These are phyloP conservation scores for Barnettozyma sucrosica DNA, from an alignment of 805 yeast genomes.

Conservation along the genomic window DNA sequence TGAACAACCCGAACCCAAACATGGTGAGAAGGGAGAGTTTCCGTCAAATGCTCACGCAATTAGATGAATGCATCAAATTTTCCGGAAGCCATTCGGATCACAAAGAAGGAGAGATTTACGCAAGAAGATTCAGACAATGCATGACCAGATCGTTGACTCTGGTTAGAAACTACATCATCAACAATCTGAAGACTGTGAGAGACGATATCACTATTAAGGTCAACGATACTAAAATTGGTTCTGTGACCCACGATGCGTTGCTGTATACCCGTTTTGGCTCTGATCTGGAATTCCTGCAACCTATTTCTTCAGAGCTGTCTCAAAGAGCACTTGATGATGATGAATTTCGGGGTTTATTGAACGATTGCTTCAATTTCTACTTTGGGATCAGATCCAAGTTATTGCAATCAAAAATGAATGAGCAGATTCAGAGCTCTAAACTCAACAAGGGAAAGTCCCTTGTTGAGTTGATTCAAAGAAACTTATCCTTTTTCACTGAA, in stretches of 20 bases:
- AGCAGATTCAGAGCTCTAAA: constrained; percentile 30
- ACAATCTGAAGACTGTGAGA: constrained; percentile 31
- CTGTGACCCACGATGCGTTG: constrained; percentile 54
- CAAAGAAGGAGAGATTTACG: constrained; percentile 64
- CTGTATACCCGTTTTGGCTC: constrained; percentile 58
- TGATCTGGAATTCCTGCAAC: constrained; percentile 34
- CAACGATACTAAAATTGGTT: constrained; percentile 22
- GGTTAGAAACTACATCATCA: constrained; percentile 57
- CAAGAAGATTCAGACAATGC: constrained; percentile 73
- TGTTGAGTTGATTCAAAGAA: constrained; percentile 57
- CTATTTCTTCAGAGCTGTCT: constrained; percentile 32
- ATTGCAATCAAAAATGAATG: constrained; percentile 36
- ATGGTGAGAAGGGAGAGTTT: constrained; percentile 58
- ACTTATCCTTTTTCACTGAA: constrained; percentile 53
- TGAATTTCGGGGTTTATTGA: constrained; percentile 61
- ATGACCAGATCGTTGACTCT: constrained; percentile 75
- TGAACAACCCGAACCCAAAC: constrained; percentile 67
- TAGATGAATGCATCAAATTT: constrained; percentile 66
- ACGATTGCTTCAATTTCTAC: constrained; percentile 62
- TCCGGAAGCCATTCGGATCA: constrained; percentile 50
- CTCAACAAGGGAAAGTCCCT: constrained; percentile 29
- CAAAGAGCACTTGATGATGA: constrained; percentile 33
- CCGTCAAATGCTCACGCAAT: constrained; percentile 42
- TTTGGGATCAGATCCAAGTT: constrained; percentile 51
- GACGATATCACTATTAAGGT: constrained; percentile 28